Percentiles rank a stretch among this genome's conserved stretches.
Evolutionary conservation across 129 eudicot genomes (phyloP).

Genomic region (Solidago caesia): DNA sequence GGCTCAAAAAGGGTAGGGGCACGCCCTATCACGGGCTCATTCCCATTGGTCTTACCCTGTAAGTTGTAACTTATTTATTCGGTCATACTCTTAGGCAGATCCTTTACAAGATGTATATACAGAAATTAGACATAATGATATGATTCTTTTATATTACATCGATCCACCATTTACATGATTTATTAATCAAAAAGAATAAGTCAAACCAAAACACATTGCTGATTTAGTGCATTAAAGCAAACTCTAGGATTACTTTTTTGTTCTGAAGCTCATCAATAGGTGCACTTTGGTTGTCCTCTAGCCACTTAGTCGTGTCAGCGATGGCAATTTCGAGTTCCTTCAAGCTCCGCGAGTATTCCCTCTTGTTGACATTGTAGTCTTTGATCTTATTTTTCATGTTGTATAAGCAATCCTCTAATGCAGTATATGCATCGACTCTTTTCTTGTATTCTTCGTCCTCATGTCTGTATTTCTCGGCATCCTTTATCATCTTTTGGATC

Average conservation of each 20-base stretch:
- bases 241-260: conserved; percentile 4
- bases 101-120: too few species aligned
- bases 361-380: background rate
- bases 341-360: background rate
- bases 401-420: conserved; percentile 19
- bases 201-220: too few species aligned
- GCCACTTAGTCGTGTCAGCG: conserved; percentile 21
- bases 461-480: conserved; percentile 12
- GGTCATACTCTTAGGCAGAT: too few species aligned
- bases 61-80: too few species aligned
- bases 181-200: too few species aligned
- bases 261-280: conserved; percentile 10
- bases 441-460: conserved; percentile 18
- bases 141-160: too few species aligned
- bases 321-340: background rate
- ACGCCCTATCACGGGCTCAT: too few species aligned
- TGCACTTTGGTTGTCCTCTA: background rate
- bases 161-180: too few species aligned
- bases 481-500: conserved; percentile 23
- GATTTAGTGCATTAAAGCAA: background rate
- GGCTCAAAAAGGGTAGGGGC: too few species aligned
- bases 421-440: conserved; percentile 6
- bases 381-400: conserved; percentile 6
- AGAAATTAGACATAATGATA: too few species aligned
- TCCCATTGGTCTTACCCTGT: too few species aligned